Evolutionary conservation across 2,329 filamentous ascomycete species (phyloP), one percentile per base, ranked within the genome.

Genomic region (Colletotrichum falcatum): DNA sequence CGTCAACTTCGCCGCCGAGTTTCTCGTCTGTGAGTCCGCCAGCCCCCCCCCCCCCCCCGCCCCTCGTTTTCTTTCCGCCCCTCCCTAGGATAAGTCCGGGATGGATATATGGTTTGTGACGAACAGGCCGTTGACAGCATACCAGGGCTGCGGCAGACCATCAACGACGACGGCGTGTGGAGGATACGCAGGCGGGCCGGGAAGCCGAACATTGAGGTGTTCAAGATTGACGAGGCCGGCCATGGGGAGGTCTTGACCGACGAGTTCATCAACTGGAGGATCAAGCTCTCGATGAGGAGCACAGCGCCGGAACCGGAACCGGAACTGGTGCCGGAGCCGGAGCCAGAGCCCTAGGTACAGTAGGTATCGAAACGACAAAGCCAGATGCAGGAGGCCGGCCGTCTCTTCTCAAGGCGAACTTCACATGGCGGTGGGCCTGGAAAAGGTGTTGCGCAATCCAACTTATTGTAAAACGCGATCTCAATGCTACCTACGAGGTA

Each of bases 1-100:
- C 78, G 96, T 98, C 77, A 97, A 97, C 75, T 98, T 98, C 81
- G 90, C 94, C 1, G 90, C 89, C 1, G 85, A 83, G 0, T 93
- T 98, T 75, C 81, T 98, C 20, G 90, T 91, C 9, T 97, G 93
- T 94, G 80, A 81, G 90, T 80, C 5, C 42, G 35, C 39, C 37
- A 14, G 5, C 18, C 11, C n/a, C 18, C 26, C 12, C n/a, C 3
- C n/a, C 33, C 2, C 9, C 20, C 8, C 14, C 5, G 23, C 28
- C 3, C 20, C 5, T 14, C n/a, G n/a, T n/a, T 23, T n/a, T 28
- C 35, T 5, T n/a, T 37, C 23, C 55, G 46, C 9, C 64, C 44
- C 12, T 23, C 51, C 61, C 20, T 23, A 9, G 20, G 23, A 46
- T 16, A 46, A 42, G 33, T 55, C 59, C 11, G 28, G 14, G 5